Percentiles rank a stretch among this genome's conserved stretches.
phyloP scores from a whole-genome alignment of 2,329 filamentous ascomycete species.

The Microsporum canis region DNA sequence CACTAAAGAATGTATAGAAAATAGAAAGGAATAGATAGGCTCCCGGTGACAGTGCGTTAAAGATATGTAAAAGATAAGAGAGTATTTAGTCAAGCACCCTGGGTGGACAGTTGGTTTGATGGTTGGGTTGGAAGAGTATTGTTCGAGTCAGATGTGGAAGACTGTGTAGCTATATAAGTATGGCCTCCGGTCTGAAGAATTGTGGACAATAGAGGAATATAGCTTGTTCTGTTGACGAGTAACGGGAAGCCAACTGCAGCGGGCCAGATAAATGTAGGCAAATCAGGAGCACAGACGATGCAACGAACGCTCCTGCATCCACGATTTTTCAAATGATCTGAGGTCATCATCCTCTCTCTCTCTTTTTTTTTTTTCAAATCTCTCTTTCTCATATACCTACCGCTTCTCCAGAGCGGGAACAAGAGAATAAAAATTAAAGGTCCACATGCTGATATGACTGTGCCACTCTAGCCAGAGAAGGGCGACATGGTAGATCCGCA shows the following conservation, averaged over 20 bases:
- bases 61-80: background rate
- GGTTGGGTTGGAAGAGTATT: background rate
- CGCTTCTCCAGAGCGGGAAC: background rate
- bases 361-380: background rate
- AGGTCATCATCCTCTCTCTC: background rate
- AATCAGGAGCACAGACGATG: slow-evolving; percentile 3
- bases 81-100: background rate
- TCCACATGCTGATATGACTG: slow-evolving; percentile 4
- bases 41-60: background rate
- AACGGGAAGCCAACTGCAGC: background rate
- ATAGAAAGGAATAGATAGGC: background rate
- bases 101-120: background rate
- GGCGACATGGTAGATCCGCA: slow-evolving; percentile 4
- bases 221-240: background rate
- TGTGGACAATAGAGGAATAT: background rate
- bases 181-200: background rate
- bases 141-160: background rate
- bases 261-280: background rate
- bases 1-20: background rate
- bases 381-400: background rate
- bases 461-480: slow-evolving; percentile 4
- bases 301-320: slow-evolving; percentile 2
- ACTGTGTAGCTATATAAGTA: background rate
- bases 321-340: slow-evolving; percentile 1
- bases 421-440: slow-evolving; percentile 1